Evolutionary conservation across 495 filamentous ascomycete genomes (phyloP), one percentile per base, ranked within the genome.

Genomic region (Penicillium egyptiacum): DNA sequence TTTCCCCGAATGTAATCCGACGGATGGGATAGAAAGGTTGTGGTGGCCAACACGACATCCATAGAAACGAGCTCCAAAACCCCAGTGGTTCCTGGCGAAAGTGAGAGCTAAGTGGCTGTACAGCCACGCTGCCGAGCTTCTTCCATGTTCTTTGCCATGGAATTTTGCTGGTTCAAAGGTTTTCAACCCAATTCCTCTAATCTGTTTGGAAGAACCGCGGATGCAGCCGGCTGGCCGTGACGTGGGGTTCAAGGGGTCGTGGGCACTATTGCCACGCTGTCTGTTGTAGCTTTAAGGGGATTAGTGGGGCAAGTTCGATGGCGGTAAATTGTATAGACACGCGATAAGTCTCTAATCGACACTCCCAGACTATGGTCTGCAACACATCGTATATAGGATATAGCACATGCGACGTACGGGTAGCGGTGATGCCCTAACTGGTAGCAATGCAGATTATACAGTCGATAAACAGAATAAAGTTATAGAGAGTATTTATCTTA

Each of bases 261-360:
- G 25, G 8, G 16, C 20, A 17, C 31, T 64, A 61, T 52, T 66
- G 55, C 63, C 63, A 66, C 61, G 28, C 12, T 17, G 43, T 17
- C 2, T 2, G 51, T 35, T 30, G 14, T 25, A 31, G 47, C 31
- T 10, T 31, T 23, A 10, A 25, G 47, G 31, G 20, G 31, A 19
- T 14, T 10, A 41, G 49, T 31, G 49, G 35, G 49, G 20, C 30
- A 23, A 22, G n/a, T 26, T 40, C 30, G 25, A 16, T 48, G 33
- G 19, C 26, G 12, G 30, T 26, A 25, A 35, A 1, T 17, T 23
- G 12, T 51, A 56, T n/a, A 5, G 8, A 33, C 56, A 60, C 52
- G 61, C 60, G 26, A 40, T 19, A 23, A n/a, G 14, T 25, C 16
- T 52, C 42, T 16, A 11, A 26, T 19, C 16, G 11, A 19, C 39